Percentiles rank a stretch among this genome's conserved stretches.
These are phyloP conservation scores for Forsythia viridissima DNA, from an alignment of 257 asterid species.

Conservation along the genomic window DNA sequence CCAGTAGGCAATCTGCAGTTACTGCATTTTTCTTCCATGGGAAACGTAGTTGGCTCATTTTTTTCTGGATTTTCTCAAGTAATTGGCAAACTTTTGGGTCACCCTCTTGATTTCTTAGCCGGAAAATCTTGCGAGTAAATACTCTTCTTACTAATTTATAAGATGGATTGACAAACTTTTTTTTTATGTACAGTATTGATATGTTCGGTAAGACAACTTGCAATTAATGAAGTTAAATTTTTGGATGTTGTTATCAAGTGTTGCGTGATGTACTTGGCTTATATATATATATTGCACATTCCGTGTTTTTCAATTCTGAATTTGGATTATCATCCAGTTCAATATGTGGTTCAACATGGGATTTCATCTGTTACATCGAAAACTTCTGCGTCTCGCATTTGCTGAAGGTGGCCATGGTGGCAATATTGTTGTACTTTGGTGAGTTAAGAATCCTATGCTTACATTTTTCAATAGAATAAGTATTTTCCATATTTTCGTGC, in stretches of 20 bases:
- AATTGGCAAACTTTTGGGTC: slow-evolving; percentile 57
- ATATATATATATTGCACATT: no score
- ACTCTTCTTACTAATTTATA: not conserved
- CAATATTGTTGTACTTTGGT: slow-evolving; percentile 58
- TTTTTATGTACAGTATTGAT: no score
- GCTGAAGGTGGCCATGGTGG: slow-evolving; percentile 59
- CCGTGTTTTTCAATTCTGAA: not conserved
- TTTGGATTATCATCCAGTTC: slow-evolving; percentile 37
- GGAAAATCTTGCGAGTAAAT: slow-evolving; percentile 69
- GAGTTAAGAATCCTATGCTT: slow-evolving; percentile 12
- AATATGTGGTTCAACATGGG: slow-evolving; percentile 66
- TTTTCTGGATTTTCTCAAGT: slow-evolving; percentile 52
- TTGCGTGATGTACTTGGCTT: no score
- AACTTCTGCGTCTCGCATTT: slow-evolving; percentile 61
- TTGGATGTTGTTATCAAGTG: not conserved
- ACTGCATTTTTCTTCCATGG: slow-evolving; percentile 42
- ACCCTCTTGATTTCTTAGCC: slow-evolving; percentile 76
- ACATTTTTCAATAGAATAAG: not conserved
- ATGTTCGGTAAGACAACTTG: not conserved
- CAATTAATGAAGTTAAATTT: not conserved
- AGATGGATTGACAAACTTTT: no score
- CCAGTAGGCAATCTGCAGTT: not conserved
- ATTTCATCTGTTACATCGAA: slow-evolving; percentile 67
- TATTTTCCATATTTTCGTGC: not conserved
- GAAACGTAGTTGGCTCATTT: slow-evolving; percentile 50